Percentiles rank a stretch among this genome's conserved stretches.
Conservation (phyloP, 2,329 filamentous ascomycete genomes). For the Monilinia fructicola region DNA sequence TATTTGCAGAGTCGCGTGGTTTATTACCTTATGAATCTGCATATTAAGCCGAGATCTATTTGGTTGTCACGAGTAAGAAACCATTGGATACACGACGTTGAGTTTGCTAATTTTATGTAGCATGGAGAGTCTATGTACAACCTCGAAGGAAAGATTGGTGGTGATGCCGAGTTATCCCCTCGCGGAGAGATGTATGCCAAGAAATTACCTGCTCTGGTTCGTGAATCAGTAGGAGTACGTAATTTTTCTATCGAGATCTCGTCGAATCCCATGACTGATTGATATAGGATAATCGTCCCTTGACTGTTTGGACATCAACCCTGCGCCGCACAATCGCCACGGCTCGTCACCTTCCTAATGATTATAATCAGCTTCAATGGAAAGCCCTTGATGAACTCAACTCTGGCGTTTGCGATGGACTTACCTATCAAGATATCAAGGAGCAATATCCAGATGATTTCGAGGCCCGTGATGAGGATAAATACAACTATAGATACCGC, state of each 20-base stretch:
- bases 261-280: slow-evolving; percentile 23
- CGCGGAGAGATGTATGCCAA: slow-evolving; percentile 85
- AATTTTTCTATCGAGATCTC: slow-evolving; percentile 24
- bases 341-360: slow-evolving; percentile 72
- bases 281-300: slow-evolving; percentile 52
- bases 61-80: slow-evolving; percentile 84
- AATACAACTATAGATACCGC: slow-evolving; percentile 98
- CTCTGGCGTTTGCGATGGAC: slow-evolving; percentile 90
- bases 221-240: slow-evolving; percentile 80
- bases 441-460: slow-evolving; percentile 92
- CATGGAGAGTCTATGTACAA: slow-evolving; percentile 96
- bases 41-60: slow-evolving; percentile 93
- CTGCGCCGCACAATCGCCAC: slow-evolving; percentile 87
- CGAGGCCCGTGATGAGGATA: slow-evolving; percentile 91
- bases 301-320: slow-evolving; percentile 75
- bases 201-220: slow-evolving; percentile 80
- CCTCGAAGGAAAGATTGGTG: slow-evolving; percentile 84
- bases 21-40: slow-evolving; percentile 97
- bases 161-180: slow-evolving; percentile 81
- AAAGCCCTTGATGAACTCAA: slow-evolving; percentile 98
- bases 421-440: slow-evolving; percentile 87
- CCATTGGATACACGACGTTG: neutral
- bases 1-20: slow-evolving; percentile 95
- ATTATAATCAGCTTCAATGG: slow-evolving; percentile 96
- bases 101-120: slow-evolving; percentile 46